phyloP scores from a whole-genome alignment of 257 asterid species.

The Avicennia marina region DNA sequence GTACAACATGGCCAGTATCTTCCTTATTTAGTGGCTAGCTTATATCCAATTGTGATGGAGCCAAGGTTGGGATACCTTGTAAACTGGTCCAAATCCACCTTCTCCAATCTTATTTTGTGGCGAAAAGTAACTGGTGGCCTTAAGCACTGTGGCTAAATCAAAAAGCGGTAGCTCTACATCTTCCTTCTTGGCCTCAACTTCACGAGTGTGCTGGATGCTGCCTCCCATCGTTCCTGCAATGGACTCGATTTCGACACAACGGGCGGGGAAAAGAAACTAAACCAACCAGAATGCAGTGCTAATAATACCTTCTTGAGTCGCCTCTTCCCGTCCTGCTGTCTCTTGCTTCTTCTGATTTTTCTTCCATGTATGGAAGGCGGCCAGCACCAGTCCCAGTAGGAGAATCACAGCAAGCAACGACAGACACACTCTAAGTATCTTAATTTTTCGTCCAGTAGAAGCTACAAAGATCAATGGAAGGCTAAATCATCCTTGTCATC shows the following conservation, averaged over 20 bases:
- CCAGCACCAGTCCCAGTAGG: not conserved
- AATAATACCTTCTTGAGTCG: conserved; percentile 9
- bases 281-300: not conserved
- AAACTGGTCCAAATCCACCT: conserved; percentile 30
- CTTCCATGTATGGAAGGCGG: conserved; percentile 6
- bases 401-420: conserved; percentile 9
- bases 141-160: conserved; percentile 7
- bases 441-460: not conserved
- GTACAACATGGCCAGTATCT: too few relatives aligned
- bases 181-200: not conserved
- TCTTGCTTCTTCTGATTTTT: conserved; percentile 9
- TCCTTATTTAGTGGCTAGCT: too few relatives aligned
- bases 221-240: conserved; percentile 1
- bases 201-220: not conserved
- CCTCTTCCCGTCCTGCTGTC: not conserved
- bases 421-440: conserved; percentile 11
- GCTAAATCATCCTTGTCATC: too few relatives aligned
- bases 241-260: not conserved
- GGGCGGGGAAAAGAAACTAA: not conserved
- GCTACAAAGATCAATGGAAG: not conserved
- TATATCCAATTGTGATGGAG: not conserved
- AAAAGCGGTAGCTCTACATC: conserved; percentile 18
- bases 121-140: conserved; percentile 22
- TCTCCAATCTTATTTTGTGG: conserved; percentile 17
- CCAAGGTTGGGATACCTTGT: conserved; percentile 5